Evolutionary conservation across 768 basidiomycete genomes (phyloP).

Genomic region (Leccinum longicurvipes): DNA sequence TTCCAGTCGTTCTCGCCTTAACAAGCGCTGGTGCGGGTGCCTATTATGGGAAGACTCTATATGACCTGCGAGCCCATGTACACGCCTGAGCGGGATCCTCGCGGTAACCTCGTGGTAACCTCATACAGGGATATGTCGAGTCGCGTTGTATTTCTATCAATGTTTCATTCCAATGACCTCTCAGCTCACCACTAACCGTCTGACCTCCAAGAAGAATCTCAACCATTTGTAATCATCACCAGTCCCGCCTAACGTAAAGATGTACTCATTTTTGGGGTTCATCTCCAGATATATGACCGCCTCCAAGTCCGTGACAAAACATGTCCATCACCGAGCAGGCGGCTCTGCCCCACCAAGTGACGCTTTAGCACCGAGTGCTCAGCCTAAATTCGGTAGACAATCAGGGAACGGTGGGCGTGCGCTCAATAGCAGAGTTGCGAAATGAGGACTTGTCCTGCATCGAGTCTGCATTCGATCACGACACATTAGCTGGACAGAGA

Average conservation of each 20-base stretch:
- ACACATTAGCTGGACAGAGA: neutral
- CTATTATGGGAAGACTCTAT: slow-evolving; percentile 67
- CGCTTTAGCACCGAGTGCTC: neutral
- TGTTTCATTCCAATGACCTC: neutral
- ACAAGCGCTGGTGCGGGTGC: slow-evolving; percentile 57
- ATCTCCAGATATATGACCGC: slow-evolving; percentile 1
- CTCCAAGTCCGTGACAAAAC: slow-evolving; percentile 1
- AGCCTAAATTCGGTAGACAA: neutral
- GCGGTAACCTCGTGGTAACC: neutral
- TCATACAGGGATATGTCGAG: neutral
- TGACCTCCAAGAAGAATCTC: slow-evolving; percentile 1
- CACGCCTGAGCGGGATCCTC: slow-evolving; percentile 7
- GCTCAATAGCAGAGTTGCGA: slow-evolving; percentile 59
- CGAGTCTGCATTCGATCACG: slow-evolving; percentile 51
- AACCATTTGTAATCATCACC: slow-evolving; percentile 1
- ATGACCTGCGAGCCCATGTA: slow-evolving; percentile 30
- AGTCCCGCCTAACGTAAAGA: slow-evolving; percentile 2
- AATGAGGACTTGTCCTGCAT: slow-evolving; percentile 89
- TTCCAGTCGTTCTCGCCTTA: slow-evolving; percentile 60
- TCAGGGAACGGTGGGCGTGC: slow-evolving; percentile 32
- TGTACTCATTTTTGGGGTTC: slow-evolving; percentile 9
- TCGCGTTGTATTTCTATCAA: slow-evolving; percentile 11
- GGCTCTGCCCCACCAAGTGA: neutral
- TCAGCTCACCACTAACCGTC: neutral
- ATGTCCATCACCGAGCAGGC: neutral